Conservation (phyloP, 768 basidiomycete species). For the Trametes punicea region DNA sequence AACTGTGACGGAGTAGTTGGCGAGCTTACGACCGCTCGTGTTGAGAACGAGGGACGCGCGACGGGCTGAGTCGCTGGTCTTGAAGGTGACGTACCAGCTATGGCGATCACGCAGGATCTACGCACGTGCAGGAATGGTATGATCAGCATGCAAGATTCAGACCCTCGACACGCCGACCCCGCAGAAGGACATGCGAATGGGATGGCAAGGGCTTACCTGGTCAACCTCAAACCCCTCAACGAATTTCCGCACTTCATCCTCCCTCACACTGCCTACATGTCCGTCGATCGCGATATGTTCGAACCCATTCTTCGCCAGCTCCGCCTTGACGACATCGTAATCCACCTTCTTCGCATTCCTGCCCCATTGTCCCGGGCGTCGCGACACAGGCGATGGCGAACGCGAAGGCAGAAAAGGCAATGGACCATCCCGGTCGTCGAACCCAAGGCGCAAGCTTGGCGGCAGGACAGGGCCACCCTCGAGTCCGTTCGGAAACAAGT, state of each 20-base stretch:
- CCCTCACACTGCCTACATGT: constrained; percentile 48
- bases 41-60: constrained; percentile 65
- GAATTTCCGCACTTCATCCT: constrained; percentile 66
- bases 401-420: constrained; percentile 24
- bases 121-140: neutral
- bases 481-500: constrained; percentile 26
- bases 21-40: constrained; percentile 48
- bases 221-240: constrained; percentile 72
- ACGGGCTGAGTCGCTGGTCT: constrained; percentile 55
- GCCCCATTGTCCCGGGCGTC: constrained; percentile 36
- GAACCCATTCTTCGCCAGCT: constrained; percentile 57
- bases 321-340: constrained; percentile 40
- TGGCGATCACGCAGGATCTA: constrained; percentile 68
- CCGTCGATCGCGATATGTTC: constrained; percentile 65
- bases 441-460: constrained; percentile 5
- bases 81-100: constrained; percentile 84
- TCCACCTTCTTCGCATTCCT: constrained; percentile 30
- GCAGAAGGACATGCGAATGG: too few species aligned
- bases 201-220: constrained; percentile 45
- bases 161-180: too few species aligned
- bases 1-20: constrained; percentile 56
- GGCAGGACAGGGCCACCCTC: constrained; percentile 13
- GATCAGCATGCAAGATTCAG: constrained; percentile 1
- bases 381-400: constrained; percentile 43
- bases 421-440: constrained; percentile 3